These are phyloP conservation scores for Uronychia setigera DNA, from an alignment of 73 alveolate genomes.

Conservation along the genomic window DNA sequence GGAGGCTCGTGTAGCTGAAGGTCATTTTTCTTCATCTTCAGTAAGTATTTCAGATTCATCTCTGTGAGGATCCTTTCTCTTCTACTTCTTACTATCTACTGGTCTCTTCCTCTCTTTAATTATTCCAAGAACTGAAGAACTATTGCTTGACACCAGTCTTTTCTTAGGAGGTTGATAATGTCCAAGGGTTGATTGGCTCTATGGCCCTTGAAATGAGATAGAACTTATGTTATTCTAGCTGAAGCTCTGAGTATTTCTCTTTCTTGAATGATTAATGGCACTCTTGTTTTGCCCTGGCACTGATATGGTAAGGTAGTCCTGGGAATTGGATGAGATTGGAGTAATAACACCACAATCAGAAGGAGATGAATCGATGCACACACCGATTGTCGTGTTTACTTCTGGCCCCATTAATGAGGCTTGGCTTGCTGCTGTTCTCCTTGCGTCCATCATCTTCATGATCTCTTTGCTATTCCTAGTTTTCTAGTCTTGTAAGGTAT, in stretches of 20 bases:
- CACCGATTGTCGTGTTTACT: background rate
- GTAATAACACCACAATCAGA: background rate
- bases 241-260: background rate
- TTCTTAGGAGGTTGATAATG: background rate
- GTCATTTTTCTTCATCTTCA: background rate
- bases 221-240: too few relatives aligned
- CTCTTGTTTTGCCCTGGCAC: background rate
- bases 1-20: too few relatives aligned
- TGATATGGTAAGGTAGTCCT: background rate
- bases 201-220: too few relatives aligned
- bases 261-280: too few relatives aligned
- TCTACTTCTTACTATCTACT: background rate
- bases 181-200: too few relatives aligned
- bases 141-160: background rate
- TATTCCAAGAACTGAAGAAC: background rate
- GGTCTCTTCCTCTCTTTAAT: background rate
- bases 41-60: background rate
- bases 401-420: too few relatives aligned
- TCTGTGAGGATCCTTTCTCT: background rate
- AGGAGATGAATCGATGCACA: background rate
- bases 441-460: background rate
- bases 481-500: background rate
- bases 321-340: background rate
- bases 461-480: background rate
- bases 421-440: background rate